phyloP scores from a whole-genome alignment of 345 rosid genomes.

The Barbarea vulgaris region DNA sequence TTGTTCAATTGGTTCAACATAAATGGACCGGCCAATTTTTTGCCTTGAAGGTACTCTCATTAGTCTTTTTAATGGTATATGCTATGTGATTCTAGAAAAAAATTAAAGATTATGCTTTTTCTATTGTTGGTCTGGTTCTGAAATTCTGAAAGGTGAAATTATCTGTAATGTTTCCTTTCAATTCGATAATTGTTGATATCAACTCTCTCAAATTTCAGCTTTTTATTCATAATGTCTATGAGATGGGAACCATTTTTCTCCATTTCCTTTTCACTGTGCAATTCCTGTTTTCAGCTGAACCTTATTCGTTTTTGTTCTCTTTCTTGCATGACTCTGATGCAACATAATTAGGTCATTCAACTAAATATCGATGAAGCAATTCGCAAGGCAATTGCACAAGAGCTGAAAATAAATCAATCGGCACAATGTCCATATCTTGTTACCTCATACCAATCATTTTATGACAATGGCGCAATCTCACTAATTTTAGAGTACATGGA shows the following conservation, averaged over 20 bases:
- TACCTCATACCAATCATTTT: slow-evolving; percentile 80
- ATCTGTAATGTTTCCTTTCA: background rate
- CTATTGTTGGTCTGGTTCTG: background rate
- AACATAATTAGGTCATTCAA: slow-evolving; percentile 61
- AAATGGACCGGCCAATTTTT: slow-evolving; percentile 92
- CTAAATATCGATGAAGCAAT: slow-evolving; percentile 70
- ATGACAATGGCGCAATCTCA: slow-evolving; percentile 78
- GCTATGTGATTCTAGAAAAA: background rate
- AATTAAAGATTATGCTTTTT: background rate
- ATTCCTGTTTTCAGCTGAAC: background rate
- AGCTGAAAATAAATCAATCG: slow-evolving; percentile 79
- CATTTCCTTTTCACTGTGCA: background rate
- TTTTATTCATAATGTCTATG: background rate
- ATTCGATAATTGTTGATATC: background rate
- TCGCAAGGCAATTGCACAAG: slow-evolving; percentile 72
- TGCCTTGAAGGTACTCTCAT: slow-evolving; percentile 69
- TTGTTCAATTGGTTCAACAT: slow-evolving; percentile 93
- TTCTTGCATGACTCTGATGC: slow-evolving; percentile 13
- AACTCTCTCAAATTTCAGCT: background rate
- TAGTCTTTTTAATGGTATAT: background rate
- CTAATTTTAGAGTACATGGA: slow-evolving; percentile 92
- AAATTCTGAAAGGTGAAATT: background rate
- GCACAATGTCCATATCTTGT: slow-evolving; percentile 80
- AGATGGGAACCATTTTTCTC: background rate
- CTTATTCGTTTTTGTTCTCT: slow-evolving; percentile 5